Conservation (phyloP, 2,329 filamentous ascomycete species). For the Bipolaris gigantea region DNA sequence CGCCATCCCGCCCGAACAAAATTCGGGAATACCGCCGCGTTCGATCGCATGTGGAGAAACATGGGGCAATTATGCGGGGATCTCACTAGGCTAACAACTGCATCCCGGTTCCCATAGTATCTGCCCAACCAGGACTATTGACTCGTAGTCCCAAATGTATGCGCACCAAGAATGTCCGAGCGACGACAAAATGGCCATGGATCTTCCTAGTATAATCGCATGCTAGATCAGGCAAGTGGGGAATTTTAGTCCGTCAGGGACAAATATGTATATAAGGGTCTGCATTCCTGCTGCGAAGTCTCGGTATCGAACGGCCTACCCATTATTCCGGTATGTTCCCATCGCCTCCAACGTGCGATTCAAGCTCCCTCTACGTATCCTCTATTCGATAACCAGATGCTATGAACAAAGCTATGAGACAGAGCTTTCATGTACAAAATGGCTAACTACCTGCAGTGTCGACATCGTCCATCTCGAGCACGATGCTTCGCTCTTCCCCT, state of each 20-base stretch:
- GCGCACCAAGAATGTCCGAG: too few species aligned
- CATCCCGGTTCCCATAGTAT: slow-evolving; percentile 15
- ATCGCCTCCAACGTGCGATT: background rate
- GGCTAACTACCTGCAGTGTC: slow-evolving; percentile 4
- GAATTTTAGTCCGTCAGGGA: slow-evolving; percentile 5
- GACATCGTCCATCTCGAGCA: slow-evolving; percentile 3
- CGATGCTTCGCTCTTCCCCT: slow-evolving; percentile 28
- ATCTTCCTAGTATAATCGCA: slow-evolving; percentile 21
- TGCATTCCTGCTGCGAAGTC: slow-evolving; percentile 4
- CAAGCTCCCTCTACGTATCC: background rate
- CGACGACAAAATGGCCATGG: slow-evolving; percentile 6
- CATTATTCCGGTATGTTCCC: slow-evolving; percentile 4
- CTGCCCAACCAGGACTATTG: slow-evolving; percentile 18
- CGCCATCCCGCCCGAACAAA: slow-evolving; percentile 9
- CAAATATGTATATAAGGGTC: slow-evolving; percentile 25
- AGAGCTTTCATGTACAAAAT: background rate
- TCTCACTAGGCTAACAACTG: slow-evolving; percentile 19
- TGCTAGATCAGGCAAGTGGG: slow-evolving; percentile 9
- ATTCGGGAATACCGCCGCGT: slow-evolving; percentile 21
- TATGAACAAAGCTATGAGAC: background rate
- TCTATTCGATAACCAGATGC: background rate
- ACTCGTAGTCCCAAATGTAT: slow-evolving; percentile 3
- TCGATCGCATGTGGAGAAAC: slow-evolving; percentile 21
- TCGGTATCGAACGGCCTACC: slow-evolving; percentile 6
- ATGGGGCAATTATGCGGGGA: slow-evolving; percentile 27